Base-by-base conservation (phyloP, 139 green algal species). In the Chlamydomonas sphaeroides region DNA sequence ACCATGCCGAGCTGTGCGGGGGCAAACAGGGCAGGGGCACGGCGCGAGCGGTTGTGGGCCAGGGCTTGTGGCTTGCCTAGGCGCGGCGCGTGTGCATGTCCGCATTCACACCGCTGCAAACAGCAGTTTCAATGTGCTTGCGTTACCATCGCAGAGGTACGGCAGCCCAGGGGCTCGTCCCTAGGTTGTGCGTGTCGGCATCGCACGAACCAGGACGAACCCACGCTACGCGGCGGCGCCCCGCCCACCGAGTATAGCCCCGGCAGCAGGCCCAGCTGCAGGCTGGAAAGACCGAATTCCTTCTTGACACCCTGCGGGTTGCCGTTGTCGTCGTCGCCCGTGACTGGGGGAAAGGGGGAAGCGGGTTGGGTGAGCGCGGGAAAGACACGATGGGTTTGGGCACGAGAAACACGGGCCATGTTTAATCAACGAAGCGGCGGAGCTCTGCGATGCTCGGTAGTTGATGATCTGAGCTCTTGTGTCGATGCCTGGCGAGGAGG, bases 241-340 rank as follows among this genome's bases (percentile, higher is more conserved):
- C 45, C 45, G 0, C 90, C 90, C 6, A 93, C 61, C 75, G 91
- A 81, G 83, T 93, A 94, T 28, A 85, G 80, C 3, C 80, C 70
- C 23, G 76, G 70, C 28, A 92, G 79, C 3, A 92, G 5, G 10
- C 70, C 70, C 70, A 78, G 49, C 23, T 65, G 49, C 4, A 78
- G 61, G 32, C 33, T 21, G 35, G 4, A 26, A 0, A 78, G 70
- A 0, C 33, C 33, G 49, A 78, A 78, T 32, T 21, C 38, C 49
- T 11, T 17, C 33, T 78, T 78, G 5, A 78, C 32, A 7, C 70
- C 70, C 21, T 35, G 33, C 33, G 70, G 70, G 5, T 78, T 23
- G 33, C 49, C 70, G 21, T 48, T 49, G 33, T 65, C 49, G 30
- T 65, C 49, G 20, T 65, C n/a, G 23, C 70, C 70, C 6, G 49